phyloP scores from a whole-genome alignment of 2,329 filamentous ascomycete genomes.

The Endocalyx cinctus region DNA sequence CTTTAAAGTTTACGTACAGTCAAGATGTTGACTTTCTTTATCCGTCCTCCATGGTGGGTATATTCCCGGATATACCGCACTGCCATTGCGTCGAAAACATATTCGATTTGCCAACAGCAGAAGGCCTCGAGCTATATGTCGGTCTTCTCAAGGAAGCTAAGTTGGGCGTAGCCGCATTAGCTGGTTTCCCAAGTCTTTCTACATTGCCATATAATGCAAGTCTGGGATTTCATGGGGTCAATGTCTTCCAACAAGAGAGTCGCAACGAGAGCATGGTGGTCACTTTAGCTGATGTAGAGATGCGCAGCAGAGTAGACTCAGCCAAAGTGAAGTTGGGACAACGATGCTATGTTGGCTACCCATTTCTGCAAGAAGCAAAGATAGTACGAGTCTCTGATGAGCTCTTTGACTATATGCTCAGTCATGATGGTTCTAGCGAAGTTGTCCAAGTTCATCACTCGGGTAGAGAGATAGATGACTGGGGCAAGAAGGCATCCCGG shows the following conservation, averaged over 20 bases:
- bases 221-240: constrained; percentile 83
- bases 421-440: constrained; percentile 56
- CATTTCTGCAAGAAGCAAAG: constrained; percentile 91
- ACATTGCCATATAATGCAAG: constrained; percentile 78
- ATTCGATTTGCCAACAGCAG: constrained; percentile 88
- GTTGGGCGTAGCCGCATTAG: constrained; percentile 75
- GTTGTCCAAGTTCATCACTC: constrained; percentile 67
- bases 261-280: constrained; percentile 95
- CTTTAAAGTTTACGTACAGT: constrained; percentile 87
- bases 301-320: constrained; percentile 62
- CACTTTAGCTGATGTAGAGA: constrained; percentile 71
- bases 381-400: constrained; percentile 87
- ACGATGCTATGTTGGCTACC: constrained; percentile 86
- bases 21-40: constrained; percentile 75
- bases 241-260: constrained; percentile 92
- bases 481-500: constrained; percentile 74
- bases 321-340: constrained; percentile 79
- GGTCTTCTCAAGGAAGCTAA: constrained; percentile 82
- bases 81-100: constrained; percentile 95
- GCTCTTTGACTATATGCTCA: constrained; percentile 79
- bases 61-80: constrained; percentile 82
- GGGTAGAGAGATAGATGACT: constrained; percentile 73
- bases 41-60: constrained; percentile 78
- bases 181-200: constrained; percentile 87
- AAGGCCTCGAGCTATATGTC: constrained; percentile 79